Evolutionary conservation across 768 basidiomycete species (phyloP), one percentile per base, ranked within the genome.

Genomic region (Mycena rebaudengoi): DNA sequence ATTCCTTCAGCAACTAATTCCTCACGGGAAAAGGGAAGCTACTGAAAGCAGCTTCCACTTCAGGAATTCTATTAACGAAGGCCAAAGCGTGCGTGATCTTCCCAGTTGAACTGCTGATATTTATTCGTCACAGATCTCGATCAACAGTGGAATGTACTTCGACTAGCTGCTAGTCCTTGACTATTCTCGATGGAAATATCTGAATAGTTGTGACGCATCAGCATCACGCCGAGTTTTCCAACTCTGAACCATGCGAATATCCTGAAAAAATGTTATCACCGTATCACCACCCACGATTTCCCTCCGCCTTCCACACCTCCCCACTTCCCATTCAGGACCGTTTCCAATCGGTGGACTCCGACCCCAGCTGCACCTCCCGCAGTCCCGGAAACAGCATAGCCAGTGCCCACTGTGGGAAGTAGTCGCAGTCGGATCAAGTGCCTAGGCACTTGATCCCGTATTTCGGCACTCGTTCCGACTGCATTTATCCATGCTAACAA

Each of bases 101-200:
- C 32, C 49, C 29, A 33, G 29, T 50, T 35, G 20, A 49, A n/a
- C n/a, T n/a, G 46, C 8, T 18, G 29, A 29, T 49, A 32, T 49
- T 49, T 35, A 50, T 50, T 35, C 32, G n/a, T 50, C 16, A 33
- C 49, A 33, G 49, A 32, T 50, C 30, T 50, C 49, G 49, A 35
- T 35, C 30, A 50, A 50, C 49, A 21, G 49, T 20, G 49, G 49
- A 50, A 50, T 50, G 49, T 50, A 33, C 49, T 50, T 50, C 32
- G 32, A 50, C 30, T 50, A 50, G 49, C 32, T n/a, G n/a, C n/a
- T n/a, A n/a, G n/a, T n/a, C n/a, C n/a, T n/a, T n/a, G n/a, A n/a
- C n/a, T n/a, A n/a, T n/a, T n/a, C n/a, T n/a, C n/a, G n/a, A n/a
- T n/a, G n/a, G n/a, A n/a, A n/a, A n/a, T n/a, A n/a, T n/a, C n/a